Evolutionary conservation across 2,329 filamentous ascomycete genomes (phyloP), one percentile per base, ranked within the genome.

Genomic region (Chaetomium sp.): DNA sequence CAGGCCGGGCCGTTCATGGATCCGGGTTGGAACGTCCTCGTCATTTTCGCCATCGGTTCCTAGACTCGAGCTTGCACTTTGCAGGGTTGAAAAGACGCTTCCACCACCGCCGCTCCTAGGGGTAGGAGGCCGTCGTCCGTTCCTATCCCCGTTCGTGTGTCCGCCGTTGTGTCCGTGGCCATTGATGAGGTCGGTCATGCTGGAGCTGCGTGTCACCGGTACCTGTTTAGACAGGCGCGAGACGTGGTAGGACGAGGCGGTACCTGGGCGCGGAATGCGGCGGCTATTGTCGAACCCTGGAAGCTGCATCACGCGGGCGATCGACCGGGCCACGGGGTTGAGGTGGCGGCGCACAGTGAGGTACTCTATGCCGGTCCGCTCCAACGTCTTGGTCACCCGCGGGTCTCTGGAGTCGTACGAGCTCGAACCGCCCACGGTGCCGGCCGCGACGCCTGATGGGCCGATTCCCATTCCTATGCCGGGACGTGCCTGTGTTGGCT

Each of bases 281-380:
- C 73, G 72, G 36, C 71, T 74, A 65, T 76, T 79, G 52, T 81
- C 74, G 35, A 73, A 68, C 6, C 78, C 79, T 0, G 81, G 78
- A 1, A 83, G 71, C 49, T 78, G 74, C 35, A 76, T 69, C 9
- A 86, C 67, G 33, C 82, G 75, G 33, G 70, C 68, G 14, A 89
- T 71, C 0, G 84, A 85, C 46, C 85, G 79, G 4, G 79, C 81
- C 14, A 89, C 76, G 0, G 87, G 85, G 62, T 88, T 87, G 64
- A 88, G 84, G 66, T 86, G 86, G 45, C 87, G 77, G 53, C 86
- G 79, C 37, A 90, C 84, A 7, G 88, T 86, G n/a, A 85, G 76
- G 67, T 89, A 89, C 66, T 89, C 86, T 70, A 87, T 80, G 12
- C 83, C 84, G 1, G 86, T 87, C 47, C 84, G 79, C 67, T 89